Evolutionary conservation across 805 yeast species (phyloP).

Genomic region (Torulaspora indica): DNA sequence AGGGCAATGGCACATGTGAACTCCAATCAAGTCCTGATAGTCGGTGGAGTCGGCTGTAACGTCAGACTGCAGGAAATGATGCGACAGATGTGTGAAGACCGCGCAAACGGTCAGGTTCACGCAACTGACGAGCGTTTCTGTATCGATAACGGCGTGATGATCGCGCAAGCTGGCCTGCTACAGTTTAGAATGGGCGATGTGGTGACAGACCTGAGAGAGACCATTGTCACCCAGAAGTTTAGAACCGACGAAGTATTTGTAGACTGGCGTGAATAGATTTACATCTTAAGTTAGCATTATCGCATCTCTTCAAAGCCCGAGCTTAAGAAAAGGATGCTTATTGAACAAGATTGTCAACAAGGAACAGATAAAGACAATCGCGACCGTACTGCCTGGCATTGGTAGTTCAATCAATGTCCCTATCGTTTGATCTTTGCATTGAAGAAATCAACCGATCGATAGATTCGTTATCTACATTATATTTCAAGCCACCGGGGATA

Average conservation of each 20-base stretch:
- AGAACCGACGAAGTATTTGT: conserved; percentile 92
- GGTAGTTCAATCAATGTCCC: conserved; percentile 21
- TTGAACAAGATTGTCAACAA: not conserved
- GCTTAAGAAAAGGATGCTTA: not conserved
- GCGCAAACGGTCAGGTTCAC: conserved; percentile 74
- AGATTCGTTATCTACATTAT: conserved; percentile 40
- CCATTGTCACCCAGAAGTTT: conserved; percentile 89
- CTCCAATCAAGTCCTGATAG: conserved; percentile 82
- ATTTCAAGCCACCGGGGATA: conserved; percentile 55
- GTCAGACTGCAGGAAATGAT: conserved; percentile 91
- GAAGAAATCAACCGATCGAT: conserved; percentile 39
- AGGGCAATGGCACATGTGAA: conserved; percentile 98
- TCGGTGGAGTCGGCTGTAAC: conserved; percentile 98
- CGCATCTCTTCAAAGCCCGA: conserved; percentile 1
- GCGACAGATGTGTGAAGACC: conserved; percentile 86
- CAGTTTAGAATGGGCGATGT: conserved; percentile 75
- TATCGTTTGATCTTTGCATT: conserved; percentile 31
- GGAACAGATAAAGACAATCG: not conserved
- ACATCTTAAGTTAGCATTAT: not conserved
- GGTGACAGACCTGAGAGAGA: conserved; percentile 51
- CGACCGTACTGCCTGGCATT: not conserved
- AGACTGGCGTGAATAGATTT: conserved; percentile 67
- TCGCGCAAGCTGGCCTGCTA: conserved; percentile 93
- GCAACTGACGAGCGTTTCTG: conserved; percentile 97
- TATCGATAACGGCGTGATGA: conserved; percentile 97